A percentile compares a stretch with the other conserved stretches of the same genome.
phyloP scores from a whole-genome alignment of 768 basidiomycete genomes.

The Tylopilus subfusipes region DNA sequence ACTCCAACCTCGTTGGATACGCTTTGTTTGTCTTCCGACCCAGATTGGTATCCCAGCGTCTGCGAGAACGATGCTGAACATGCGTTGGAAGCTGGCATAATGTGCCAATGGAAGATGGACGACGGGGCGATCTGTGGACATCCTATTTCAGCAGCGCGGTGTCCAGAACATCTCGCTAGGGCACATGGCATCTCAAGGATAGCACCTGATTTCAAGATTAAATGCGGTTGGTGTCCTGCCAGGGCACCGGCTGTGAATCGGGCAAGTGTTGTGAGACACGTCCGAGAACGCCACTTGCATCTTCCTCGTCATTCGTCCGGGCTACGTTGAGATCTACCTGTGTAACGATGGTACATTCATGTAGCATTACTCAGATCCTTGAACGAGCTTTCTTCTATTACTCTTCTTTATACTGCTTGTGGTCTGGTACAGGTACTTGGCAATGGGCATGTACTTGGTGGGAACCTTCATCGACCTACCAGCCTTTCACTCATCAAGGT shows the following conservation, averaged over 20 bases:
- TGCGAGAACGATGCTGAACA: neutral
- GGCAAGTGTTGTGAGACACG: neutral
- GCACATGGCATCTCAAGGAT: neutral
- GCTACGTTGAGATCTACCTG: too few relatives aligned
- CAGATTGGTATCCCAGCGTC: neutral
- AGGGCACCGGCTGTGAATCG: neutral
- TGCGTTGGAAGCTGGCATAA: neutral
- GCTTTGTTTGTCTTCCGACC: too few relatives aligned
- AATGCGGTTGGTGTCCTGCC: neutral
- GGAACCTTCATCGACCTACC: too few relatives aligned
- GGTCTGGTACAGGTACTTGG: too few relatives aligned
- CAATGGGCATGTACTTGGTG: too few relatives aligned
- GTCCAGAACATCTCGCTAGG: neutral
- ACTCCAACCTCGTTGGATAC: too few relatives aligned
- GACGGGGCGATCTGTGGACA: neutral
- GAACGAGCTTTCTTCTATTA: too few relatives aligned
- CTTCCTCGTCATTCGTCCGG: neutral
- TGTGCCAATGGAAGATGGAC: neutral
- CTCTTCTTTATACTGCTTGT: too few relatives aligned
- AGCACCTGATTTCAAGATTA: neutral
- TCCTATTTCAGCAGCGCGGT: neutral
- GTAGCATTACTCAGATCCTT: too few relatives aligned
- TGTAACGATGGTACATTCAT: too few relatives aligned
- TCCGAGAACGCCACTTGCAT: neutral
- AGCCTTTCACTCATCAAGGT: too few relatives aligned